These are phyloP conservation scores for Scheffersomyces stipitis DNA, from an alignment of 805 yeast genomes.

Conservation along the genomic window DNA sequence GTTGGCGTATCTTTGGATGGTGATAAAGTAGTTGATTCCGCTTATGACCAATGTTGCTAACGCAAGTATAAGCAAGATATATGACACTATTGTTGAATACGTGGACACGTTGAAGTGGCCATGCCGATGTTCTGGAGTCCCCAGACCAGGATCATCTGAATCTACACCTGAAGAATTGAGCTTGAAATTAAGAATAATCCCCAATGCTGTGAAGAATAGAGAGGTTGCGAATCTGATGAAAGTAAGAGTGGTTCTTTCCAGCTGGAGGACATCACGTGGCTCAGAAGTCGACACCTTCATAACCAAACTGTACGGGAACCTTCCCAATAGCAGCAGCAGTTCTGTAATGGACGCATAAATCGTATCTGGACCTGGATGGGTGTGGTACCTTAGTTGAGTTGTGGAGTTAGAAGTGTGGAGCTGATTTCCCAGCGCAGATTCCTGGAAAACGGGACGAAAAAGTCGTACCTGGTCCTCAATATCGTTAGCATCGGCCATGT, in stretches of 20 bases:
- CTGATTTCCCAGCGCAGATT: not conserved
- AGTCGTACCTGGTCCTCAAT: not conserved
- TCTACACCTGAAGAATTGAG: constrained; percentile 31
- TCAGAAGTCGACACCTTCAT: constrained; percentile 43
- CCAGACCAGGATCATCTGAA: not conserved
- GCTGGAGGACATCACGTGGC: constrained; percentile 55
- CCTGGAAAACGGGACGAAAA: not conserved
- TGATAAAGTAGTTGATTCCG: constrained; percentile 41
- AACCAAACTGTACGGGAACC: constrained; percentile 22
- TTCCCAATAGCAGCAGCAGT: not conserved
- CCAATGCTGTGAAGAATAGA: constrained; percentile 46
- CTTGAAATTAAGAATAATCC: constrained; percentile 45
- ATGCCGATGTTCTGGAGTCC: not conserved
- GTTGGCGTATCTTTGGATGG: constrained; percentile 44
- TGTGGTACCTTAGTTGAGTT: not conserved
- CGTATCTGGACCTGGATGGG: not conserved
- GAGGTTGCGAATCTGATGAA: constrained; percentile 49
- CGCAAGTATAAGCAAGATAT: constrained; percentile 37
- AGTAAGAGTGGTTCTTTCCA: constrained; percentile 52
- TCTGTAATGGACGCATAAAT: not conserved
- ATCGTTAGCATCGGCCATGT: not conserved
- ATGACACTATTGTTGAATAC: constrained; percentile 33
- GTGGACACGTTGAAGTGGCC: constrained; percentile 3
- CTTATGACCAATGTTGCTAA: constrained; percentile 37
- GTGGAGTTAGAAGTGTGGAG: not conserved